Evolutionary conservation across 305 asterid genomes (phyloP), one percentile per base, ranked within the genome.

Genomic region (Fraxinus angustifolia): DNA sequence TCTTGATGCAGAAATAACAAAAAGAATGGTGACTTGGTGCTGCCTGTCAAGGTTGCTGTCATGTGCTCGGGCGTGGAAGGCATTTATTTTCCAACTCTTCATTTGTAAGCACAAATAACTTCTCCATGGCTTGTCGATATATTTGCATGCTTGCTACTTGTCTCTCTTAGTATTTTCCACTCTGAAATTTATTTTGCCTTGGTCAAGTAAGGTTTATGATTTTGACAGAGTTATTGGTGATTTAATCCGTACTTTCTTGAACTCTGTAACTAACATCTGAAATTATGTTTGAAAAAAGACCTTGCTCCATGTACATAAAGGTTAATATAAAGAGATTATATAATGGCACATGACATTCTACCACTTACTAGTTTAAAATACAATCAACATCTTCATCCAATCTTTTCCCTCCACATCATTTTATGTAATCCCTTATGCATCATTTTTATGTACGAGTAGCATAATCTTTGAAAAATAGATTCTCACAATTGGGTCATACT

Each of bases 51-150:
- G 88, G 96, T 94, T 85, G 81, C 92, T 19, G 98, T 96, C 17
- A 85, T 96, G 81, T 94, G 99, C 88, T 86, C 93, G 3, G 91
- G 97, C 14, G 92, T 94, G 83, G 99, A 96, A 81, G 99, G 99
- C 82, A 85, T 88, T 85, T 96, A 96, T 89, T 92, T 89, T 87
- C 98, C 98, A 73, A 96, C 97, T 82, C 95, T 93, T 86, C 99
- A 96, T 90, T 85, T 91, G 98, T 94, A 91, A 94, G 98, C 84
- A 78, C 82, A 30, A 42, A 6, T 71, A 71, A 71, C 75, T 71
- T 71, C 45, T 45, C 45, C 48, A 71, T 33, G 48, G 48, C 28
- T n/a, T 71, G 75, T 71, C 2, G 12, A 31, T 33, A 1, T 14
- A 33, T n/a, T 33, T 71, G 45, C 28, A 71, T 6, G 5, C n/a